A percentile compares a stretch with the other conserved stretches of the same genome.
These are phyloP conservation scores for Stachybotrys chlorohalonatus DNA, from an alignment of 2,329 filamentous ascomycete genomes.

Conservation along the genomic window DNA sequence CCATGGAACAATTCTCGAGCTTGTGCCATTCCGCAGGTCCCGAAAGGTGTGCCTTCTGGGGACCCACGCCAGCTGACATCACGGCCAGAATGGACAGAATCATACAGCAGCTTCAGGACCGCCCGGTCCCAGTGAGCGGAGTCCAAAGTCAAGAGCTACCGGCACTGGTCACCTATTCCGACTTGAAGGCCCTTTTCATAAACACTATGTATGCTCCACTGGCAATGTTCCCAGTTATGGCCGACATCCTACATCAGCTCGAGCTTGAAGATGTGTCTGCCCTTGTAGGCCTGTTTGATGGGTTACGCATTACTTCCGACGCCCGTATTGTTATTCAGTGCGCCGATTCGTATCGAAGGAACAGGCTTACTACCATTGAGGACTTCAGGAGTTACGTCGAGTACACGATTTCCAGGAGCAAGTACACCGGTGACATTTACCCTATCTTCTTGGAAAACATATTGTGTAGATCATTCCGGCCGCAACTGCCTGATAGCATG, in stretches of 20 bases:
- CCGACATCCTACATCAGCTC: constrained; percentile 14
- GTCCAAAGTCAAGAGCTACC: constrained; percentile 6
- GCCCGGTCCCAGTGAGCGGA: constrained; percentile 14
- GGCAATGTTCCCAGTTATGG: constrained; percentile 14
- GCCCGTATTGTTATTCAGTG: constrained; percentile 13
- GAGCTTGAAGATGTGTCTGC: constrained; percentile 16
- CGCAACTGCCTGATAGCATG: constrained; percentile 19
- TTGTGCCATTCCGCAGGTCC: constrained; percentile 16
- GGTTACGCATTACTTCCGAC: constrained; percentile 8
- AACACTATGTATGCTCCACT: constrained; percentile 11
- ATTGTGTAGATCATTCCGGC: constrained; percentile 13
- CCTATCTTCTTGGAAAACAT: constrained; percentile 15
- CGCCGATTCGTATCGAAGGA: constrained; percentile 17
- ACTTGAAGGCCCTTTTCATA: constrained; percentile 18
- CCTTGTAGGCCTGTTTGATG: constrained; percentile 11
- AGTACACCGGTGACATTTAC: constrained; percentile 19
- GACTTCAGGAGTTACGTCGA: constrained; percentile 15
- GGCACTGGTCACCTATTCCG: constrained; percentile 16
- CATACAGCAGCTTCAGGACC: constrained; percentile 13
- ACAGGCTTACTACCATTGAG: constrained; percentile 16
- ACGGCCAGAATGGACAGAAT: constrained; percentile 13
- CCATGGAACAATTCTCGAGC: constrained; percentile 9
- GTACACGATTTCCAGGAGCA: constrained; percentile 16
- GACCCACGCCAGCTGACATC: constrained; percentile 15
- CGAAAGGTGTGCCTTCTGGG: constrained; percentile 18